Evolutionary conservation across 768 basidiomycete species (phyloP).

Genomic region (Hericium coralloides): DNA sequence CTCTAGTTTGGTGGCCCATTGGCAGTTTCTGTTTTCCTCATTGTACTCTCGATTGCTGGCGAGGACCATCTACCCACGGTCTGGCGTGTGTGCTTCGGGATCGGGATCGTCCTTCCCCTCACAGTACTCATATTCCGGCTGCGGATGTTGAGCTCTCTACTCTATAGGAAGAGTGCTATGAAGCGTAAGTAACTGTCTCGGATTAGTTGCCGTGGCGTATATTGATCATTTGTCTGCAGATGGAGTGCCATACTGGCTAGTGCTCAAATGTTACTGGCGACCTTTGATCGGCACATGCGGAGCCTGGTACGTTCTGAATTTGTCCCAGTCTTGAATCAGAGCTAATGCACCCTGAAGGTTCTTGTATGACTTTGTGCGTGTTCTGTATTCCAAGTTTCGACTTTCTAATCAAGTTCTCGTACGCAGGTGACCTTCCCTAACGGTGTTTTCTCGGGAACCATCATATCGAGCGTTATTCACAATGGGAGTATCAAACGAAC

Average conservation of each 20-base stretch:
- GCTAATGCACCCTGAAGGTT: constrained; percentile 33
- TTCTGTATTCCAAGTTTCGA: background rate
- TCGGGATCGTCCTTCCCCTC: constrained; percentile 54
- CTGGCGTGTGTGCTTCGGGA: constrained; percentile 59
- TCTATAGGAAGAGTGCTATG: constrained; percentile 58
- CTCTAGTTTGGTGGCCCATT: constrained; percentile 56
- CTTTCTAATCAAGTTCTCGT: background rate
- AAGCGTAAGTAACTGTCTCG: constrained; percentile 35
- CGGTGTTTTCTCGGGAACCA: constrained; percentile 58
- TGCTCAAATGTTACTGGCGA: constrained; percentile 58
- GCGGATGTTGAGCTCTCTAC: constrained; percentile 58
- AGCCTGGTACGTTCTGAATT: constrained; percentile 41
- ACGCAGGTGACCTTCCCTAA: constrained; percentile 60
- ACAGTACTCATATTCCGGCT: constrained; percentile 66
- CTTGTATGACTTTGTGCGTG: constrained; percentile 55
- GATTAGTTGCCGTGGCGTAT: background rate
- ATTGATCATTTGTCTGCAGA: constrained; percentile 20
- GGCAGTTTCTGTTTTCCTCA: constrained; percentile 56
- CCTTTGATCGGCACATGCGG: constrained; percentile 63
- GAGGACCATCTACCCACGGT: constrained; percentile 51
- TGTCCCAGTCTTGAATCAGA: background rate
- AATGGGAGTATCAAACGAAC: constrained; percentile 45
- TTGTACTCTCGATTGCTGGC: constrained; percentile 60
- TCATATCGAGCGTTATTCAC: constrained; percentile 59
- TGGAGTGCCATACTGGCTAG: constrained; percentile 51